A percentile compares a stretch with the other conserved stretches of the same genome.
These are phyloP conservation scores for Hypoxylon sp. DNA, from an alignment of 2,329 filamentous ascomycete genomes.

Conservation along the genomic window DNA sequence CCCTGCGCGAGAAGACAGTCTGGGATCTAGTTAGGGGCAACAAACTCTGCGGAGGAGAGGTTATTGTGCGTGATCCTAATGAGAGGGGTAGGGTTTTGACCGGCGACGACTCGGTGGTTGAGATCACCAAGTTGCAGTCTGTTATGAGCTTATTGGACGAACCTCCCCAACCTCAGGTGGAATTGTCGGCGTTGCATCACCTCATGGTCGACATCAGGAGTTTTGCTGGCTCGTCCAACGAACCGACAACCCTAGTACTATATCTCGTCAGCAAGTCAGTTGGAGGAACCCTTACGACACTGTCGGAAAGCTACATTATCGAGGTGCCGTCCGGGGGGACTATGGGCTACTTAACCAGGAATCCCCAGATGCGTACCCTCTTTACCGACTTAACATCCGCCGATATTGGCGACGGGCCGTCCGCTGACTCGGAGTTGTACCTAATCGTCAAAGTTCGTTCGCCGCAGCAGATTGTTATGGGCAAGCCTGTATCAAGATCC, in stretches of 20 bases:
- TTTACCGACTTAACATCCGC: constrained; percentile 86
- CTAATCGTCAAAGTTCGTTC: constrained; percentile 84
- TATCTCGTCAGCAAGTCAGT: constrained; percentile 80
- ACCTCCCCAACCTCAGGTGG: constrained; percentile 75
- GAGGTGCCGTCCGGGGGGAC: constrained; percentile 80
- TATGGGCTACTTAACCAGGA: constrained; percentile 72
- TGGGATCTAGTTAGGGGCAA: constrained; percentile 97
- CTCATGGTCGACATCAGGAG: constrained; percentile 85
- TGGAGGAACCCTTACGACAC: constrained; percentile 70
- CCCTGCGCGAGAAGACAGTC: constrained; percentile 86
- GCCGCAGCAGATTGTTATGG: constrained; percentile 60
- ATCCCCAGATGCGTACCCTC: constrained; percentile 81
- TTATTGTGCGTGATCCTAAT: constrained; percentile 91
- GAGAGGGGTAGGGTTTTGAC: constrained; percentile 88
- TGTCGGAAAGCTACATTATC: constrained; percentile 87
- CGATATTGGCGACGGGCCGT: constrained; percentile 73
- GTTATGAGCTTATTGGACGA: constrained; percentile 94
- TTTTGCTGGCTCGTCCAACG: constrained; percentile 80
- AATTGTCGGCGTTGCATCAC: constrained; percentile 81
- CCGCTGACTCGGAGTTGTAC: constrained; percentile 79
- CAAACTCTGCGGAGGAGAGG: constrained; percentile 91
- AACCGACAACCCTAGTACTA: constrained; percentile 79
- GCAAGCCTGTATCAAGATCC: constrained; percentile 64
- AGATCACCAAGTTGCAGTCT: constrained; percentile 90
- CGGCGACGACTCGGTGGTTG: constrained; percentile 91